phyloP scores from a whole-genome alignment of 2,329 filamentous ascomycete species.

The Domatiomyces catenatus region DNA sequence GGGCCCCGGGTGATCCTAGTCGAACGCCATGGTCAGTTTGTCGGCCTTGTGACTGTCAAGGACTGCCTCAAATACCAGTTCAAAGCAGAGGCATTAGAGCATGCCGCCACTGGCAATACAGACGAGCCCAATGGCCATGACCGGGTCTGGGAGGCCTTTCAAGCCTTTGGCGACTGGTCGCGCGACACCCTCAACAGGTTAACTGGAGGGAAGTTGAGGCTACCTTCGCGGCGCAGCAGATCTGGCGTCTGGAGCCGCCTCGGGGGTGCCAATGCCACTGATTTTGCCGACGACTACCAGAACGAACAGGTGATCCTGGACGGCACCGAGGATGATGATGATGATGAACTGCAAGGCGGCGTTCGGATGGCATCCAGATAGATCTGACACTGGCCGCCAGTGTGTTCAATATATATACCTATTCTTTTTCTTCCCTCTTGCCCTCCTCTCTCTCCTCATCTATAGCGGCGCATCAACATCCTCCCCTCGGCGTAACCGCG shows the following conservation, averaged over 20 bases:
- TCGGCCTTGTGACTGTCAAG: constrained; percentile 84
- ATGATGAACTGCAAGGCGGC: constrained; percentile 7
- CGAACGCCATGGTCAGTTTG: constrained; percentile 71
- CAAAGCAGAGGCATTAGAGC: constrained; percentile 77
- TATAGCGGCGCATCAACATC: not conserved
- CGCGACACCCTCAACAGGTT: constrained; percentile 38
- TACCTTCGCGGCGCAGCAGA: constrained; percentile 23
- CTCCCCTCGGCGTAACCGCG: not conserved
- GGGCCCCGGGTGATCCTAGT: constrained; percentile 85
- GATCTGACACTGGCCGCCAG: not conserved
- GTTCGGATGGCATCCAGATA: constrained; percentile 15
- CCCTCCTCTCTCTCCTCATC: not conserved
- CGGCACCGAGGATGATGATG: constrained; percentile 15
- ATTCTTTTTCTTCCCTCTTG: not conserved
- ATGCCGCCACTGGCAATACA: constrained; percentile 32
- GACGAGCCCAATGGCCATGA: constrained; percentile 50
- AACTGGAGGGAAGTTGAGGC: constrained; percentile 43
- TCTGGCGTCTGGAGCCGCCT: constrained; percentile 10
- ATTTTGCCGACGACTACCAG: constrained; percentile 16
- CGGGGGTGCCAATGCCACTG: constrained; percentile 5
- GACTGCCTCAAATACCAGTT: constrained; percentile 97
- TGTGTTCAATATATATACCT: not conserved
- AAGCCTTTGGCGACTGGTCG: constrained; percentile 42
- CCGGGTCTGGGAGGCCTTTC: constrained; percentile 46
- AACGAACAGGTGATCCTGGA: constrained; percentile 18